Evolutionary conservation across 345 rosid genomes (phyloP).

Genomic region (Gossypium ekmanianum): DNA sequence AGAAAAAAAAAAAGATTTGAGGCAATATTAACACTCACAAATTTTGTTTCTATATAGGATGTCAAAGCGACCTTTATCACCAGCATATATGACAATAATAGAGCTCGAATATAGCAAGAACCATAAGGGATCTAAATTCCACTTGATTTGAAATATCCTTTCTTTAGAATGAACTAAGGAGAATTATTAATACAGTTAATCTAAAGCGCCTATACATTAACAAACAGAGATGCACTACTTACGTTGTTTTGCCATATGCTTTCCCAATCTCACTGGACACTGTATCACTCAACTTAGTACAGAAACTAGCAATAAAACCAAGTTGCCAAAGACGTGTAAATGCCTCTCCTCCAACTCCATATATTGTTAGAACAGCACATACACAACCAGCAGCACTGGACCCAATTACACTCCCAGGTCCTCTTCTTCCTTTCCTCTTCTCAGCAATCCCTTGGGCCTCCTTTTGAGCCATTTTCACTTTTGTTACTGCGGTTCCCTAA

Average conservation of each 20-base stretch:
- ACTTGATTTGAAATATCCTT: not conserved
- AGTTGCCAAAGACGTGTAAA: slow-evolving; percentile 63
- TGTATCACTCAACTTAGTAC: slow-evolving; percentile 92
- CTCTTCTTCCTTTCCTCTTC: slow-evolving; percentile 92
- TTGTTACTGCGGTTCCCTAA: slow-evolving; percentile 93
- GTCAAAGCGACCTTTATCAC: not conserved
- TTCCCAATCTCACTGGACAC: slow-evolving; percentile 96
- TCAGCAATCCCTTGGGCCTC: slow-evolving; percentile 96
- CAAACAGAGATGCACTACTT: slow-evolving; percentile 30
- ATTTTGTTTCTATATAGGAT: not conserved
- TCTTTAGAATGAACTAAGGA: not conserved
- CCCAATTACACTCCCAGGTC: slow-evolving; percentile 95
- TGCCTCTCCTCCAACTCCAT: slow-evolving; percentile 57
- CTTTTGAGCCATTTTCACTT: slow-evolving; percentile 93
- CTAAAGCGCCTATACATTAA: not conserved
- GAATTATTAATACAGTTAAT: not conserved
- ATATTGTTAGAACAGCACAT: slow-evolving; percentile 71
- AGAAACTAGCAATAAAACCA: slow-evolving; percentile 92
- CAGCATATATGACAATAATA: not conserved
- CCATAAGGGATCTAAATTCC: not conserved
- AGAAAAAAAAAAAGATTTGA: not conserved
- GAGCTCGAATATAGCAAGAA: not conserved
- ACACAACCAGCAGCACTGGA: slow-evolving; percentile 97
- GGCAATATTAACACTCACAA: not conserved
- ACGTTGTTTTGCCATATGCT: slow-evolving; percentile 96